phyloP scores from a whole-genome alignment of 257 asterid species.

The Rehmannia glutinosa region DNA sequence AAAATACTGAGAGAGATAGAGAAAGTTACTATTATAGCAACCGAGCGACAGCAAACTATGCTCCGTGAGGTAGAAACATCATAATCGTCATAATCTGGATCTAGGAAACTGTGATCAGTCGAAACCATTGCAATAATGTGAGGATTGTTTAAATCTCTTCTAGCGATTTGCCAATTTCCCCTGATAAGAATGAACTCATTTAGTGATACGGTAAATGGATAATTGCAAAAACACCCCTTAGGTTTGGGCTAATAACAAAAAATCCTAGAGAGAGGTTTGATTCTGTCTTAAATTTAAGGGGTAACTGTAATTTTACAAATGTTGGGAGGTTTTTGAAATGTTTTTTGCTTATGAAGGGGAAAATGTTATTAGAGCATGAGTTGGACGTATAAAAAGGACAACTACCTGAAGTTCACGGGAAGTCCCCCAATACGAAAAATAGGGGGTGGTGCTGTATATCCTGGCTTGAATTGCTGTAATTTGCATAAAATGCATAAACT shows the following conservation, averaged over 20 bases:
- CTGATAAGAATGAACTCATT: constrained; percentile 36
- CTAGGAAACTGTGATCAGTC: constrained; percentile 48
- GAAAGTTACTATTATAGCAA: constrained; percentile 64
- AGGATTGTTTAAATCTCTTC: constrained; percentile 68
- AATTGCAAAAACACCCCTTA: too few relatives aligned
- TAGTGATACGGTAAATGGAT: too few relatives aligned
- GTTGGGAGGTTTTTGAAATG: too few relatives aligned
- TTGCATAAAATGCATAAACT: neutral
- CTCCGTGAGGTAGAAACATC: constrained; percentile 63
- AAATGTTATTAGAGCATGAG: neutral
- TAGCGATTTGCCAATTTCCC: constrained; percentile 90
- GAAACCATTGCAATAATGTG: constrained; percentile 79
- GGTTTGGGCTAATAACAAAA: too few relatives aligned
- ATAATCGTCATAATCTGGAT: constrained; percentile 55
- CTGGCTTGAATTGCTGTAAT: constrained; percentile 84
- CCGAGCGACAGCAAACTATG: constrained; percentile 70
- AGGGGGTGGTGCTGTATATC: constrained; percentile 94
- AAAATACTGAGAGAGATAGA: constrained; percentile 29
- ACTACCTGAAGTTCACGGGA: constrained; percentile 80
- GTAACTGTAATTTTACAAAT: too few relatives aligned
- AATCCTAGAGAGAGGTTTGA: too few relatives aligned
- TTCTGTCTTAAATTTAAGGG: too few relatives aligned
- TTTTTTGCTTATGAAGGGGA: too few relatives aligned
- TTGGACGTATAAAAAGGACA: neutral
- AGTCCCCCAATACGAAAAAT: constrained; percentile 72